Percentiles rank a stretch among this genome's conserved stretches.
Evolutionary conservation across 306 rosid species (phyloP).

Genomic region (Arachis hypogaea): DNA sequence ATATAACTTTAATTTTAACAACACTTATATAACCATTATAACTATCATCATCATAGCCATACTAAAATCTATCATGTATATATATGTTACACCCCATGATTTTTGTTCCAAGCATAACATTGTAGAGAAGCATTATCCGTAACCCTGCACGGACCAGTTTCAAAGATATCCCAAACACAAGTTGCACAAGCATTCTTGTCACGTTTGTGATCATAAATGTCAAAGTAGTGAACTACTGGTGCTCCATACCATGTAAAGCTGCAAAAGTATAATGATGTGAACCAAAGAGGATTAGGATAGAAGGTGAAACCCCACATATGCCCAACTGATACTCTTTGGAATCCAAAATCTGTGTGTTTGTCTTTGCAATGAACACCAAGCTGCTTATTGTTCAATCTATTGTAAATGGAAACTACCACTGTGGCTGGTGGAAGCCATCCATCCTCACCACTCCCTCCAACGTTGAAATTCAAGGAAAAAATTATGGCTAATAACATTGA

Average conservation of each 20-base stretch:
- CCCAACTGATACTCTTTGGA: neutral
- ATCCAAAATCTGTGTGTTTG: neutral
- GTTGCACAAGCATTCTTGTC: neutral
- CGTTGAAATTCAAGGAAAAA: neutral
- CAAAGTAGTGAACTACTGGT: neutral
- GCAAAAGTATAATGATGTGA: neutral
- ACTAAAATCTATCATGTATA: no score
- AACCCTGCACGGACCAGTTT: no score
- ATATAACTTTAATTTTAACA: no score
- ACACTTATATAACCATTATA: no score
- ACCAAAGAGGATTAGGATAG: neutral
- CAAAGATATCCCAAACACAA: no score
- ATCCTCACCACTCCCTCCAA: neutral
- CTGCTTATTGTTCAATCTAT: neutral
- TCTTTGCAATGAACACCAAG: neutral
- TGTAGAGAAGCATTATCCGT: no score
- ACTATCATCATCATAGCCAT: no score
- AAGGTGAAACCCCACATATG: neutral
- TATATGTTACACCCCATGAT: no score
- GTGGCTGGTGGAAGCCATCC: neutral
- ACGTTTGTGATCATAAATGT: constrained; percentile 1
- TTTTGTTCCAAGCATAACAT: no score
- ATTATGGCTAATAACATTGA: neutral
- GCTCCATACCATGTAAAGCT: neutral
- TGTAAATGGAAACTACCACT: neutral